phyloP scores from a whole-genome alignment of 495 filamentous ascomycete genomes.

The Beverwykella pulmonaria region DNA sequence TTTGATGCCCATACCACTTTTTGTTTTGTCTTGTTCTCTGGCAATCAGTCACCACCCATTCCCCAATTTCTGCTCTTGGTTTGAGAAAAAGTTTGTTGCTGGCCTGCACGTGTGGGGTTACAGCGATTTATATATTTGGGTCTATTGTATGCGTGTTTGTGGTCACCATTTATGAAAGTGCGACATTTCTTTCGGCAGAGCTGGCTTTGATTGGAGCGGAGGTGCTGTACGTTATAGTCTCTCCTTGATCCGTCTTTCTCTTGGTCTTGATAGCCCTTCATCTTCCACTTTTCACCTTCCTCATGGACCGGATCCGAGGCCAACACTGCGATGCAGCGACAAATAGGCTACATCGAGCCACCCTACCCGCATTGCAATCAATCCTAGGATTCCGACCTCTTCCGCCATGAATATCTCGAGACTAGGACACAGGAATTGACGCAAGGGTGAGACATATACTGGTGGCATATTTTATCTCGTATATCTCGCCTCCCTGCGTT shows the following conservation, averaged over 20 bases:
- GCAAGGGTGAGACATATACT: too few species aligned
- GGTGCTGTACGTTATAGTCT: slow-evolving; percentile 31
- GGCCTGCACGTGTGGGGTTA: not conserved
- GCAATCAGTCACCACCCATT: slow-evolving; percentile 4
- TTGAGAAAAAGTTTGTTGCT: slow-evolving; percentile 26
- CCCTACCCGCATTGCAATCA: too few species aligned
- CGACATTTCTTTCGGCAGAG: not conserved
- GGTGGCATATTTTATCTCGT: too few species aligned
- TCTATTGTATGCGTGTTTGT: not conserved
- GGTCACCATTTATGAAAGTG: not conserved
- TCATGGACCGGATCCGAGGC: too few species aligned
- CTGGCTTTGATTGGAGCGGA: not conserved
- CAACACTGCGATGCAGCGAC: too few species aligned
- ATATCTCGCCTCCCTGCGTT: too few species aligned
- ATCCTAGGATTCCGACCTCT: too few species aligned
- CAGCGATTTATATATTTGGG: not conserved
- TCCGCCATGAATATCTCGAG: too few species aligned
- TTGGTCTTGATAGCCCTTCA: not conserved
- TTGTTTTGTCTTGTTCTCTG: not conserved
- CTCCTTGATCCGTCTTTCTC: slow-evolving; percentile 17
- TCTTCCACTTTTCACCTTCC: not conserved
- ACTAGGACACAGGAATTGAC: too few species aligned
- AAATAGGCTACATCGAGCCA: too few species aligned
- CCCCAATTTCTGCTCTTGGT: not conserved
- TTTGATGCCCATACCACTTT: slow-evolving; percentile 27